A percentile compares a stretch with the other conserved stretches of the same genome.
These are phyloP conservation scores for Friedmanniomyces endolithicus DNA, from an alignment of 495 filamentous ascomycete species.

Conservation along the genomic window DNA sequence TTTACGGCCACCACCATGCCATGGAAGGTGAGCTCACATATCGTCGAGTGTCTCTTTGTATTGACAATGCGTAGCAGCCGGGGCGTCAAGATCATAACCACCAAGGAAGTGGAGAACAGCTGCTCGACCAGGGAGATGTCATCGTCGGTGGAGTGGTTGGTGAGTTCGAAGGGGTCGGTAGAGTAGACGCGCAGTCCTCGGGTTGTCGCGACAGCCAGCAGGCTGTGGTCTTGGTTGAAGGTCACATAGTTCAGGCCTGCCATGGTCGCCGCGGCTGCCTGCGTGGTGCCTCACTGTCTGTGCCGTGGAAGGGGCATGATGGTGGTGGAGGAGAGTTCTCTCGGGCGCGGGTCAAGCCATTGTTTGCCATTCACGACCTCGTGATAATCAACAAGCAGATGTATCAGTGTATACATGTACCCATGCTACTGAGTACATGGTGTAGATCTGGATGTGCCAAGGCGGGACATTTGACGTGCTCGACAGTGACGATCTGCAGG, in stretches of 20 bases:
- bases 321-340: neutral
- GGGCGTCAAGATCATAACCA: slow-evolving; percentile 81
- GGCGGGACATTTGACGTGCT: no score
- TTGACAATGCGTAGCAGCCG: slow-evolving; percentile 87
- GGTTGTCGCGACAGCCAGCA: slow-evolving; percentile 70
- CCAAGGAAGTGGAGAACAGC: slow-evolving; percentile 97
- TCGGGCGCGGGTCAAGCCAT: neutral
- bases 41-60: slow-evolving; percentile 92
- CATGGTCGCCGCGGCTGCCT: slow-evolving; percentile 18
- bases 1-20: slow-evolving; percentile 85
- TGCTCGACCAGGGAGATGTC: slow-evolving; percentile 94
- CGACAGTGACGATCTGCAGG: neutral
- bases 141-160: slow-evolving; percentile 82
- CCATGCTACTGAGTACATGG: no score
- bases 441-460: no score
- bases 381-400: no score
- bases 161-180: slow-evolving; percentile 87
- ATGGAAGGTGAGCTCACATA: slow-evolving; percentile 97
- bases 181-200: slow-evolving; percentile 92
- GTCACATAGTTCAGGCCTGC: slow-evolving; percentile 92
- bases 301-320: neutral
- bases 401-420: no score
- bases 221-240: slow-evolving; percentile 98
- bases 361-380: no score
- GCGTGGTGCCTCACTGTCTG: neutral